Evolutionary conservation across 192 early-diverging fungal genomes (phyloP), one percentile per base, ranked within the genome.

Genomic region (Umbelopsis isabellina): DNA sequence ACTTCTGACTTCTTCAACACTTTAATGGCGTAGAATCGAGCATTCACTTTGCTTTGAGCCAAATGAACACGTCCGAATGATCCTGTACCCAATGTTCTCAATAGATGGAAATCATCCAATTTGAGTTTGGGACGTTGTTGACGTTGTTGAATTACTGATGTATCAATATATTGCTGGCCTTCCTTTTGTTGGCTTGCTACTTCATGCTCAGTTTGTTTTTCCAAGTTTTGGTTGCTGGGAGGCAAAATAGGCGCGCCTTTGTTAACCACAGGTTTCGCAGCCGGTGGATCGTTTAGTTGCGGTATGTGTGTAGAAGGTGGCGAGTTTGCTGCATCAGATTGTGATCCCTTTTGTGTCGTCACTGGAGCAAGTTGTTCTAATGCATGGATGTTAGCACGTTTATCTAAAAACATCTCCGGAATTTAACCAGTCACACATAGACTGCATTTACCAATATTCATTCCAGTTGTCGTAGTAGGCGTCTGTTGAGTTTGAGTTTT

Each of bases 61-160:
- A 99, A 80, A 82, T 98, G 98, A 45, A 99, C 98, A 22, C 98
- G 91, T 37, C 98, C 98, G 83, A 99, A 98, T 3, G 94, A 97
- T 15, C 98, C 98, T 0, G 98, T 99, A 7, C 98, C 98, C 18
- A 99, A 80, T 13, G 98, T 99, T 46, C 93, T 90, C 69, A 92
- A 86, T 65, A 98, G 84, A 58, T 90, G 83, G 69, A 98, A 94
- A 73, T 97, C 94, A 41, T 84, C 80, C 48, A 99, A 85, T 72
- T 82, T 83, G 46, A 91, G 78, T 69, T 84, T 83, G 53, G 82
- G 79, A 50, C 84, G 73, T 50, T 82, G 65, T 10, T 72, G 71
- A 8, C 79, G 71, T 41, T 76, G 68, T 46, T 72, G 68, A 4
- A 80, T 71, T 13, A 80, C 72, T 3, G 46, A 58, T 23, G 71